A percentile compares a stretch with the other conserved stretches of the same genome.
Conservation (phyloP, 2,329 filamentous ascomycete species). For the Aspergillus fumigatiaffinis region DNA sequence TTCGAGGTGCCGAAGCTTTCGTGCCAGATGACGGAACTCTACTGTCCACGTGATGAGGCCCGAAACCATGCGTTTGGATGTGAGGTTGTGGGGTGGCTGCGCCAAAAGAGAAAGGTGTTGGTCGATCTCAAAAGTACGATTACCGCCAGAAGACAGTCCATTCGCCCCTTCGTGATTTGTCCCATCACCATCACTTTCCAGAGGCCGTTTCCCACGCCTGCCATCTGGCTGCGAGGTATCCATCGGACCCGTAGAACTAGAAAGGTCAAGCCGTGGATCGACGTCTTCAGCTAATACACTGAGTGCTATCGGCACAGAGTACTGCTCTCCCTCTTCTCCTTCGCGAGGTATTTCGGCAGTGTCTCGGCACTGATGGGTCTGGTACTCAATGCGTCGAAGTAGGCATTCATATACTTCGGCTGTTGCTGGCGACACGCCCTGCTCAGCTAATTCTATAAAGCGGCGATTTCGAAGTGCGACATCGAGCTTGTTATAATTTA, state of each 20-base stretch:
- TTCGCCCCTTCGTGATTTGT: constrained; percentile 51
- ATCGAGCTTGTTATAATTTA: constrained; percentile 81
- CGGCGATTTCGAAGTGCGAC: constrained; percentile 77
- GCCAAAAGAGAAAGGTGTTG: constrained; percentile 49
- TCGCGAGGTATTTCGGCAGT: constrained; percentile 35
- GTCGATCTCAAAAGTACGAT: constrained; percentile 33
- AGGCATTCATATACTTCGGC: constrained; percentile 73
- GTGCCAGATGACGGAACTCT: constrained; percentile 71
- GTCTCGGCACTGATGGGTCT: constrained; percentile 62
- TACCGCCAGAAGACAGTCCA: constrained; percentile 17
- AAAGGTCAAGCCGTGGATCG: constrained; percentile 35
- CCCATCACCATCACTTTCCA: constrained; percentile 30
- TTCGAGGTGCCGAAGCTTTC: constrained; percentile 69
- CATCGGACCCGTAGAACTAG: constrained; percentile 33
- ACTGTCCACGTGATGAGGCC: constrained; percentile 75
- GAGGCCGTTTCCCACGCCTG: constrained; percentile 29
- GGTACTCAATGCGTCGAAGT: constrained; percentile 65
- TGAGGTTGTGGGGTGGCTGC: constrained; percentile 37
- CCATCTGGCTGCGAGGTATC: constrained; percentile 20
- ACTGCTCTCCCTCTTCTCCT: constrained; percentile 39
- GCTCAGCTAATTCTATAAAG: constrained; percentile 68
- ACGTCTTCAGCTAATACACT: constrained; percentile 35
- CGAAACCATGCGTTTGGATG: constrained; percentile 32
- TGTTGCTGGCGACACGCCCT: constrained; percentile 68
- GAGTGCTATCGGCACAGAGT: constrained; percentile 33